These are phyloP conservation scores for Gryganskiella cystojenkinii DNA, from an alignment of 192 early-diverging fungal species.

Conservation along the genomic window DNA sequence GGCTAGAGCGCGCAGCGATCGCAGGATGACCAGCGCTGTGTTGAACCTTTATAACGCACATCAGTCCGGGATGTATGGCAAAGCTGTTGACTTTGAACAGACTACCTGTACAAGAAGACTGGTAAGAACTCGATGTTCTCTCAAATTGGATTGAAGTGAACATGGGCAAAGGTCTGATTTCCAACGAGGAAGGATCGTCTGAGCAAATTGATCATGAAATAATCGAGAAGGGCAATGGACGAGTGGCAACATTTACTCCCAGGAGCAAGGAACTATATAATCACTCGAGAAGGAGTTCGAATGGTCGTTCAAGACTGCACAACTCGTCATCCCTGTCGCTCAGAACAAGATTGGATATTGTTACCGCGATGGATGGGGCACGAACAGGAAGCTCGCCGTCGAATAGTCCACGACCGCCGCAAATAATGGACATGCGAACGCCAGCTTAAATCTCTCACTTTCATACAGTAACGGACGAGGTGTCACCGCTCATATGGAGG, in stretches of 20 bases:
- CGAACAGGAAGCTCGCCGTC: slow-evolving; percentile 56
- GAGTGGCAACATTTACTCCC: slow-evolving; percentile 46
- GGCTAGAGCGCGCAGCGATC: slow-evolving; percentile 45
- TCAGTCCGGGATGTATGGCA: slow-evolving; percentile 53
- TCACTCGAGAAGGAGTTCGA: slow-evolving; percentile 61
- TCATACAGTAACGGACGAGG: slow-evolving; percentile 86
- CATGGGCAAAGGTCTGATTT: neutral
- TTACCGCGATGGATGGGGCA: slow-evolving; percentile 70
- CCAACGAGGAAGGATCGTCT: neutral
- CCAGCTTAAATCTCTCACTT: slow-evolving; percentile 81
- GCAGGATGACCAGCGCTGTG: slow-evolving; percentile 49
- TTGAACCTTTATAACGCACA: slow-evolving; percentile 47
- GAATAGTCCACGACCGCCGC: slow-evolving; percentile 75
- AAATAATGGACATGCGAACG: slow-evolving; percentile 75
- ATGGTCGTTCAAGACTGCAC: slow-evolving; percentile 65
- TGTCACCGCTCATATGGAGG: slow-evolving; percentile 55
- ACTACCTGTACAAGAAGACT: slow-evolving; percentile 50
- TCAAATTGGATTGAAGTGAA: neutral
- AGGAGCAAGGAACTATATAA: slow-evolving; percentile 41
- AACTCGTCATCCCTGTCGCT: slow-evolving; percentile 57
- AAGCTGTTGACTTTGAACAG: slow-evolving; percentile 39
- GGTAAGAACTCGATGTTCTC: slow-evolving; percentile 6
- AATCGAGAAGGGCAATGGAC: slow-evolving; percentile 52
- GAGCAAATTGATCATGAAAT: neutral
- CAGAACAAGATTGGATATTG: slow-evolving; percentile 68